Evolutionary conservation across 306 rosid species (phyloP).

Genomic region (Corylus heterophylla): DNA sequence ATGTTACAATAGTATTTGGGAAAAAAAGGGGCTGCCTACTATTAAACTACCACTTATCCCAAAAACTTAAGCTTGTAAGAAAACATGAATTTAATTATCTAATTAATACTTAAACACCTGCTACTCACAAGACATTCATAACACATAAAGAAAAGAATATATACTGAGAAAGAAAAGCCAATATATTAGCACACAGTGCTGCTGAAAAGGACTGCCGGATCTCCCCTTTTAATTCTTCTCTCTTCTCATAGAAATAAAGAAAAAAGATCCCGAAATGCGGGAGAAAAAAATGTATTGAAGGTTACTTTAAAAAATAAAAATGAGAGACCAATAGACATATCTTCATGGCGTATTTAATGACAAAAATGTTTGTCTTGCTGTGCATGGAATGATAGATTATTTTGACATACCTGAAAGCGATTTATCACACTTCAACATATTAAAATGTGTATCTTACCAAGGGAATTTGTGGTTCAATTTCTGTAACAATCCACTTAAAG

Average conservation of each 20-base stretch:
- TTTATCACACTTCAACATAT: conserved; percentile 13
- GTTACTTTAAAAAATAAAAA: not conserved
- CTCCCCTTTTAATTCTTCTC: too few species aligned
- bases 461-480: conserved; percentile 30
- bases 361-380: not conserved
- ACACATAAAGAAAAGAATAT: not conserved
- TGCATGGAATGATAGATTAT: not conserved
- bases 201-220: not conserved
- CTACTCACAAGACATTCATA: too few species aligned
- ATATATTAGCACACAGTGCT: not conserved
- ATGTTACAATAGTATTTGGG: not conserved
- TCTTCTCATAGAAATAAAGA: not conserved
- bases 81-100: too few species aligned
- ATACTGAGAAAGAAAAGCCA: not conserved
- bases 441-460: conserved; percentile 36
- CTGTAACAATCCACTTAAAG: conserved; percentile 19
- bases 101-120: too few species aligned
- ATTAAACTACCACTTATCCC: too few species aligned
- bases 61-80: too few species aligned
- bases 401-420: conserved; percentile 30
- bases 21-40: not conserved
- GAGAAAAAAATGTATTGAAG: not conserved
- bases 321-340: not conserved
- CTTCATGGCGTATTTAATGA: not conserved
- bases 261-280: not conserved